Conservation (phyloP, 306 rosid species). For the Hippophae tibetana region DNA sequence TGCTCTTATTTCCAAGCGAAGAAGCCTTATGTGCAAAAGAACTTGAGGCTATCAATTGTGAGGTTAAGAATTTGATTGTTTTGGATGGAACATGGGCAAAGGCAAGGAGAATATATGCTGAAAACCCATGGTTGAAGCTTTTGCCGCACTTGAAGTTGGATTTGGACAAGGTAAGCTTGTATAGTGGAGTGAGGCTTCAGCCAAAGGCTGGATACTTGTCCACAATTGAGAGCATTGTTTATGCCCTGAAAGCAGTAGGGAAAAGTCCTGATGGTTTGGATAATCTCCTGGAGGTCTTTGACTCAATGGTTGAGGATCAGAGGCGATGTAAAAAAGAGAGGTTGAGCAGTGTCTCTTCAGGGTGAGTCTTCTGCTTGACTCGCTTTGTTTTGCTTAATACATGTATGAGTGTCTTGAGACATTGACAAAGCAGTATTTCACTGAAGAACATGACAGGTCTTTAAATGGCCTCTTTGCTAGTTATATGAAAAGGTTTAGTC, state of each 20-base stretch:
- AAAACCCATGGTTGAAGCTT: constrained; percentile 70
- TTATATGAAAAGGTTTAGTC: too few species aligned
- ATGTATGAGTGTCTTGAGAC: not conserved
- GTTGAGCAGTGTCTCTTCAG: constrained; percentile 22
- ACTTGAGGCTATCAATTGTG: constrained; percentile 26
- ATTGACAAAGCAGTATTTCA: too few species aligned
- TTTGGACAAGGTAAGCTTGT: constrained; percentile 51
- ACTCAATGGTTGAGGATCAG: constrained; percentile 78
- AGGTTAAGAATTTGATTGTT: constrained; percentile 63
- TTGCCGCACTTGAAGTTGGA: constrained; percentile 79
- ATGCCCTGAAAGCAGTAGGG: constrained; percentile 54
- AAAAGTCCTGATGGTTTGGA: constrained; percentile 49
- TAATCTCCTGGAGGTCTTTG: constrained; percentile 61
- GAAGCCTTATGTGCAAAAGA: constrained; percentile 35
- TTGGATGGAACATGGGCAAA: constrained; percentile 91
- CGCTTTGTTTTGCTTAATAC: not conserved
- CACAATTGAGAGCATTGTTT: constrained; percentile 79
- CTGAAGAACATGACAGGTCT: too few species aligned
- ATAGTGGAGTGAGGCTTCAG: constrained; percentile 69
- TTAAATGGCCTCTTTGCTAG: too few species aligned
- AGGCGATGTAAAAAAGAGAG: constrained; percentile 69
- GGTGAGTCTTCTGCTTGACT: constrained; percentile 14
- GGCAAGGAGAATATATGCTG: constrained; percentile 71
- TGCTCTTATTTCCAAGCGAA: constrained; percentile 63
- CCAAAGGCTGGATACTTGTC: constrained; percentile 71